phyloP scores from a whole-genome alignment of 495 filamentous ascomycete species.

The Jackrogersella multiformis region DNA sequence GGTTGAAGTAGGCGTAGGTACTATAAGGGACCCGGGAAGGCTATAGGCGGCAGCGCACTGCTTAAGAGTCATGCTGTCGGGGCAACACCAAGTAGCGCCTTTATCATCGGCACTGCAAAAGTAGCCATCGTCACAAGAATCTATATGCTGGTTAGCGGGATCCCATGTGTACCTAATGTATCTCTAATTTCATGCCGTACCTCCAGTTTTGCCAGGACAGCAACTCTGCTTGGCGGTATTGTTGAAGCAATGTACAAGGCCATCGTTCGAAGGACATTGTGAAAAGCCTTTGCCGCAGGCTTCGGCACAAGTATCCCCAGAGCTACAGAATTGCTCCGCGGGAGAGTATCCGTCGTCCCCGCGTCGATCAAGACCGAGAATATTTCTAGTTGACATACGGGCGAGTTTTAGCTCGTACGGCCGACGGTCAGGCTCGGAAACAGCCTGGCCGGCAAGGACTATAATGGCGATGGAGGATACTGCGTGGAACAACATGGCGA shows the following conservation, averaged over 20 bases:
- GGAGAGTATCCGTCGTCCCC: slow-evolving; percentile 54
- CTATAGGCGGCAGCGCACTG: slow-evolving; percentile 55
- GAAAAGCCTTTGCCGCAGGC: slow-evolving; percentile 58
- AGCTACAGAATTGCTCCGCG: slow-evolving; percentile 50
- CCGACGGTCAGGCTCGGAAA: slow-evolving; percentile 50
- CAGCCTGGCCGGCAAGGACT: slow-evolving; percentile 50
- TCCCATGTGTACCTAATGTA: not conserved
- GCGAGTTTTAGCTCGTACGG: slow-evolving; percentile 53
- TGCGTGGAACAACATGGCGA: slow-evolving; percentile 52
- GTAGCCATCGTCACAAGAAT: slow-evolving; percentile 58
- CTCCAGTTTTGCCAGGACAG: slow-evolving; percentile 55
- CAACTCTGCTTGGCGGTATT: slow-evolving; percentile 52
- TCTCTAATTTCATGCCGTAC: slow-evolving; percentile 43
- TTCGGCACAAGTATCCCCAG: slow-evolving; percentile 56
- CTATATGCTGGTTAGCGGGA: slow-evolving; percentile 43
- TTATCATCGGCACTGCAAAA: slow-evolving; percentile 55
- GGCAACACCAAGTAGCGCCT: slow-evolving; percentile 59
- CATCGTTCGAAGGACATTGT: slow-evolving; percentile 53
- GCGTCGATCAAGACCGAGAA: slow-evolving; percentile 55
- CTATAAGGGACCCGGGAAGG: slow-evolving; percentile 51
- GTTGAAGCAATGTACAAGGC: slow-evolving; percentile 58
- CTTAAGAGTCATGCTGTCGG: slow-evolving; percentile 50
- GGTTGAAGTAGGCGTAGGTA: slow-evolving; percentile 40
- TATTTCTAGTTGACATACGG: slow-evolving; percentile 51
- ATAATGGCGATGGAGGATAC: slow-evolving; percentile 52